Evolutionary conservation across 345 rosid genomes (phyloP), one percentile per base, ranked within the genome.

Genomic region (Gossypium raimondii): DNA sequence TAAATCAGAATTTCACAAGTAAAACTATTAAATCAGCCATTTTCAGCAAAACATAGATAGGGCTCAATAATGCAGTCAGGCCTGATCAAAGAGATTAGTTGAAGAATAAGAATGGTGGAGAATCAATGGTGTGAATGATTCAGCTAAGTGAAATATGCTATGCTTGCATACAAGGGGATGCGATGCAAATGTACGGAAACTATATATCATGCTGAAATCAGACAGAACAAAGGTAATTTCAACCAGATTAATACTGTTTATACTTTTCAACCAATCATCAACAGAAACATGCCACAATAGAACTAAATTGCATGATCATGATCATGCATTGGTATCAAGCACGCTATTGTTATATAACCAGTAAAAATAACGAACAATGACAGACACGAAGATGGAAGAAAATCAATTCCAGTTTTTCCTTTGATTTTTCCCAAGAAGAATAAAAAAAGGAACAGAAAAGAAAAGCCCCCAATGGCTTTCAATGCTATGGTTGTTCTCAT

Each of bases 1-100:
- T 89, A 79, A 24, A 82, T 61, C 38, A 38, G 17, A 59, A 76
- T 76, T 74, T 62, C 17, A 53, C 20, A 11, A 9, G 70, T 59
- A 20, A 72, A 76, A 69, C 14, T 56, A 13, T 18, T 43, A 75
- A 68, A 41, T 67, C 11, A 24, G 11, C 14, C 53, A 25, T 34
- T 76, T 55, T 61, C 3, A 58, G 34, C 27, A 77, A 67, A 67
- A 45, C 3, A 5, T 10, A 18, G 53, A 52, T 16, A 29, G 22
- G 14, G 66, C n/a, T 53, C 75, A 43, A 38, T 3, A 72, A 17
- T 25, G 58, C 29, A 59, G 20, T 1, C 48, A 25, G 60, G 24
- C 43, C 25, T 9, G 29, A 73, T 14, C 24, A 73, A 73, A 16
- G 14, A 45, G 25, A 59, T 47, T 59, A 58, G 43, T 14, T 9